Percentiles rank a stretch among this genome's conserved stretches.
These are phyloP conservation scores for Candida multigemmis DNA, from an alignment of 805 yeast genomes.

Conservation along the genomic window DNA sequence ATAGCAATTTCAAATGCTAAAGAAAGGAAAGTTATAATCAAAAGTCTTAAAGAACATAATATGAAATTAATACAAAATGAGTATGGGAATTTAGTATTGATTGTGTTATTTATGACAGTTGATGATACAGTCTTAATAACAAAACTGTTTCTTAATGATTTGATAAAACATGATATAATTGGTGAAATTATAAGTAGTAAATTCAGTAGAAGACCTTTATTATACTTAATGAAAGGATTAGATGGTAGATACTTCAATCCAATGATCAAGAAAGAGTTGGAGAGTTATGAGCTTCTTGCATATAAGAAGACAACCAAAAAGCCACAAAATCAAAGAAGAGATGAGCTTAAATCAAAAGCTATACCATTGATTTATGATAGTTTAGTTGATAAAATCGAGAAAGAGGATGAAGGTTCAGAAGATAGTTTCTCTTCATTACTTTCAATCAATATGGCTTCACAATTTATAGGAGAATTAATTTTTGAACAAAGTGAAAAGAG, in stretches of 20 bases:
- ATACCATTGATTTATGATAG: slow-evolving; percentile 56
- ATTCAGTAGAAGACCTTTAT: slow-evolving; percentile 80
- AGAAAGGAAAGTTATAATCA: slow-evolving; percentile 77
- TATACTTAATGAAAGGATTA: slow-evolving; percentile 70
- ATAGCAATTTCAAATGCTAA: slow-evolving; percentile 83
- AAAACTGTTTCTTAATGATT: slow-evolving; percentile 62
- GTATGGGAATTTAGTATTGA: slow-evolving; percentile 75
- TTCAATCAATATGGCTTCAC: slow-evolving; percentile 72
- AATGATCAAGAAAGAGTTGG: slow-evolving; percentile 46
- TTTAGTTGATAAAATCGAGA: slow-evolving; percentile 22
- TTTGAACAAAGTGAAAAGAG: slow-evolving; percentile 29
- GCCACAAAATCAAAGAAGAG: slow-evolving; percentile 67
- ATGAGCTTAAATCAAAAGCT: slow-evolving; percentile 57
- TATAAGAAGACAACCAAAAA: slow-evolving; percentile 70
- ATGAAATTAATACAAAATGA: slow-evolving; percentile 72
- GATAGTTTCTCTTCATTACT: slow-evolving; percentile 42
- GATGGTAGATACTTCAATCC: slow-evolving; percentile 82
- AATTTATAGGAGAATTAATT: slow-evolving; percentile 69
- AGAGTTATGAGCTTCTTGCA: slow-evolving; percentile 48
- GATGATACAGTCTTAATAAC: slow-evolving; percentile 85
- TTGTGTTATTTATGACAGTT: slow-evolving; percentile 71
- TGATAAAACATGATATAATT: slow-evolving; percentile 37
- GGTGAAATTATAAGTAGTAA: slow-evolving; percentile 56
- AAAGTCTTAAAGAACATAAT: slow-evolving; percentile 68
- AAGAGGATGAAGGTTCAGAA: slow-evolving; percentile 22